Evolutionary conservation across 164 flowering plant species (phyloP), one percentile per base, ranked within the genome.

Genomic region (Macadamia tetraphylla): DNA sequence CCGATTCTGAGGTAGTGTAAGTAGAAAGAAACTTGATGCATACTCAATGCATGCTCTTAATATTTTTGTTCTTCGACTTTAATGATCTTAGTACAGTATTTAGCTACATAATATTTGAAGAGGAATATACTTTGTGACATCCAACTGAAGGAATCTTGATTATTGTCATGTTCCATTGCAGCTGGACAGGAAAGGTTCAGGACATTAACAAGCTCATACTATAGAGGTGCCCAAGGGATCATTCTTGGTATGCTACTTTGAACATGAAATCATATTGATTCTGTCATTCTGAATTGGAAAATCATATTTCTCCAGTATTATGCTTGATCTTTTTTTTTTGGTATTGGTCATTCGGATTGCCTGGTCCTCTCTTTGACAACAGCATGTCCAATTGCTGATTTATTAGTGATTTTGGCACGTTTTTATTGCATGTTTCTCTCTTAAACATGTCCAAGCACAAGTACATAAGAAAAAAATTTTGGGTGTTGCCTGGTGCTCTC

Each of bases 101-200:
- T 56, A 14, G 23, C 43, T 23, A 3, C 15, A 53, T 8, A 15
- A 8, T 46, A 46, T 46, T 46, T 46, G 51, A 46, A 46, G 7
- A 11, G 51, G 12, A 46, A 14, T 17, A n/a, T 53, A 17, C 17
- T 53, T 53, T 53, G 6, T 4, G 15, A 17, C 57, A 35, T 13
- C 6, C 18, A 53, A 11, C n/a, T 53, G 15, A 53, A 53, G 13
- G 57, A 48, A 42, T 10, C 30, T 8, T 18, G 52, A 11, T 14
- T 10, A 31, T 32, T 40, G 9, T 59, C 48, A 52, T 66, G 30
- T 42, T 63, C 66, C 18, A 9, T 64, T 78, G 78, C 82, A 89
- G 92, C 89, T 70, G 95, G 95, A 12, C 95, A 89, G 63, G 95
- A 89, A 78, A 83, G 87, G 70, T 90, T 86, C 75, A 87, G 96